phyloP scores from a whole-genome alignment of 2,329 filamentous ascomycete species.

The Hypoxylon rubiginosum region DNA sequence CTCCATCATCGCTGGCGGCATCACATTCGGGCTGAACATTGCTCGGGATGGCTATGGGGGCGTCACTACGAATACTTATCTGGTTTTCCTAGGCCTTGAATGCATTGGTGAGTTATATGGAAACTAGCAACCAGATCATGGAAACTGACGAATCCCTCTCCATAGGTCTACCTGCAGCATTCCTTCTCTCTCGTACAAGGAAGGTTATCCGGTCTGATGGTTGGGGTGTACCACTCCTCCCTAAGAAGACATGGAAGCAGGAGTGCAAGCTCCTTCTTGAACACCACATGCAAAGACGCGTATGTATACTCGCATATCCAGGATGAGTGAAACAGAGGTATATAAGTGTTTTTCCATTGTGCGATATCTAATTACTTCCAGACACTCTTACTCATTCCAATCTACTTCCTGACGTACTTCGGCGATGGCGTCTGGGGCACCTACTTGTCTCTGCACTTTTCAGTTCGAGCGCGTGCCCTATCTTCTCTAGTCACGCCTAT shows the following conservation, averaged over 20 bases:
- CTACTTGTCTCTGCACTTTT: slow-evolving; percentile 2
- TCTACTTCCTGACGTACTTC: slow-evolving; percentile 3
- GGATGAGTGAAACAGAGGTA: not conserved
- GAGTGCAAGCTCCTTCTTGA: slow-evolving; percentile 2
- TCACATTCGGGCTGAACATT: slow-evolving; percentile 1
- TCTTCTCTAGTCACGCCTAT: not conserved
- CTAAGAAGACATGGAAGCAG: slow-evolving; percentile 1
- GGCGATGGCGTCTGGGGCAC: slow-evolving; percentile 1
- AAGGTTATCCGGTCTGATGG: slow-evolving; percentile 2
- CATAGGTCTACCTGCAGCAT: not conserved
- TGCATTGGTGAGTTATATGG: slow-evolving; percentile 1
- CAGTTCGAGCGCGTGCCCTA: slow-evolving; percentile 3
- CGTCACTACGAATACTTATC: slow-evolving; percentile 4
- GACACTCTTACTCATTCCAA: slow-evolving; percentile 1
- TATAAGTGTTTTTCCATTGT: not conserved
- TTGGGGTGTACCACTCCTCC: not conserved
- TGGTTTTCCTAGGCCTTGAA: slow-evolving; percentile 2
- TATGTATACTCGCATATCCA: not conserved
- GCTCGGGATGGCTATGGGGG: slow-evolving; percentile 1
- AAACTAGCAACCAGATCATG: not conserved
- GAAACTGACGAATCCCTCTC: not conserved
- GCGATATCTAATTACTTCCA: not conserved
- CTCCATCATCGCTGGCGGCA: not conserved
- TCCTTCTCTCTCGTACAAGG: not conserved
- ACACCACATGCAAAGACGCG: slow-evolving; percentile 1